phyloP scores from a whole-genome alignment of 2,329 filamentous ascomycete genomes.

The Metarhizium robertsii region DNA sequence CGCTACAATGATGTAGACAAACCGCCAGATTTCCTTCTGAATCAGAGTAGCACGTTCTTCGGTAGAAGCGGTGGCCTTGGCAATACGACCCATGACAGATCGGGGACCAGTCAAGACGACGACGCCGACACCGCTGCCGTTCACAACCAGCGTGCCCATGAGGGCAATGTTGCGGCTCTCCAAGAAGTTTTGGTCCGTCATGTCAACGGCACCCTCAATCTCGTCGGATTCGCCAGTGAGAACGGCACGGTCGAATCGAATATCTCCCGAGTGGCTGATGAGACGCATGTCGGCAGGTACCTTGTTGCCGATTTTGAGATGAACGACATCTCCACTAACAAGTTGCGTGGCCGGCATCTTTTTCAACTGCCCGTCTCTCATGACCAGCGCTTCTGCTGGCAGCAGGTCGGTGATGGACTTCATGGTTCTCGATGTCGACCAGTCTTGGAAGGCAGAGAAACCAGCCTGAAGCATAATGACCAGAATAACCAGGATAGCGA shows the following conservation, averaged over 20 bases:
- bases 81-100: slow-evolving; percentile 33
- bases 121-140: slow-evolving; percentile 28
- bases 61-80: slow-evolving; percentile 24
- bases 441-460: slow-evolving; percentile 38
- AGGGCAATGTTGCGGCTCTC: slow-evolving; percentile 34
- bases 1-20: slow-evolving; percentile 31
- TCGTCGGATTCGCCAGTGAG: slow-evolving; percentile 33
- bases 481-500: slow-evolving; percentile 36
- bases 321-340: slow-evolving; percentile 36
- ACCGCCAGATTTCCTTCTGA: slow-evolving; percentile 32
- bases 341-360: slow-evolving; percentile 31
- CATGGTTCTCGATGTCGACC: slow-evolving; percentile 36
- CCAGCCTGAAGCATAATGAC: slow-evolving; percentile 36
- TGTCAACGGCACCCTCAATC: slow-evolving; percentile 29
- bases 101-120: slow-evolving; percentile 29
- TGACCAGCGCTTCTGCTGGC: slow-evolving; percentile 31
- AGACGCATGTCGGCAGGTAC: slow-evolving; percentile 39
- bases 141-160: slow-evolving; percentile 33
- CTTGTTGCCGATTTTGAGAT: slow-evolving; percentile 36
- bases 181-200: slow-evolving; percentile 30
- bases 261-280: slow-evolving; percentile 29
- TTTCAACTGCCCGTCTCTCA: slow-evolving; percentile 33
- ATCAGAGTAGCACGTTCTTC: slow-evolving; percentile 30
- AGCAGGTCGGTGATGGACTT: slow-evolving; percentile 36
- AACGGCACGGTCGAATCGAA: slow-evolving; percentile 31